Evolutionary conservation across 805 yeast species (phyloP).

Genomic region (Saccharomycopsis vini): DNA sequence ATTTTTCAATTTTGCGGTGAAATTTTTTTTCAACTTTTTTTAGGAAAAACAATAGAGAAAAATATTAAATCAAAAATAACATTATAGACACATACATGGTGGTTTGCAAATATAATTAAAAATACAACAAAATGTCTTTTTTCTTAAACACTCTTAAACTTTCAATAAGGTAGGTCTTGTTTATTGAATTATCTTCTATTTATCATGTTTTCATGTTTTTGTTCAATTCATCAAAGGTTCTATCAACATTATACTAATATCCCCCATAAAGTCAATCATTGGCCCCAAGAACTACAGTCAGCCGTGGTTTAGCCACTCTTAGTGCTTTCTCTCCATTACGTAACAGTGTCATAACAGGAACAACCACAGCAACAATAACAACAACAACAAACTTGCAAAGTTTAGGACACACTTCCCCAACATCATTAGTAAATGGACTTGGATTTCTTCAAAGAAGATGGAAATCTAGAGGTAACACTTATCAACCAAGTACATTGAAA

Average conservation of each 20-base stretch:
- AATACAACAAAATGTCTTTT: background rate
- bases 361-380: background rate
- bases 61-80: background rate
- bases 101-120: background rate
- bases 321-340: conserved; percentile 10
- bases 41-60: no score
- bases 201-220: background rate
- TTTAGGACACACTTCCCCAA: no score
- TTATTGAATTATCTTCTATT: background rate
- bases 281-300: background rate
- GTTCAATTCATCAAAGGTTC: background rate
- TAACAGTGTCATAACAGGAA: no score
- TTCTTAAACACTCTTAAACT: background rate
- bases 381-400: no score
- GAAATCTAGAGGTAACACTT: conserved; percentile 89
- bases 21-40: no score
- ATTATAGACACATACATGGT: background rate
- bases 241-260: background rate
- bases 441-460: conserved; percentile 52
- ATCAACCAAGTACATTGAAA: conserved; percentile 85
- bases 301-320: conserved; percentile 3
- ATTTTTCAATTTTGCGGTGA: no score
- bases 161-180: background rate
- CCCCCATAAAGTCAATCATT: background rate
- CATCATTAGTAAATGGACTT: no score